A percentile compares a stretch with the other conserved stretches of the same genome.
These are phyloP conservation scores for Torulaspora microellipsoides DNA, from an alignment of 805 yeast genomes.

Conservation along the genomic window DNA sequence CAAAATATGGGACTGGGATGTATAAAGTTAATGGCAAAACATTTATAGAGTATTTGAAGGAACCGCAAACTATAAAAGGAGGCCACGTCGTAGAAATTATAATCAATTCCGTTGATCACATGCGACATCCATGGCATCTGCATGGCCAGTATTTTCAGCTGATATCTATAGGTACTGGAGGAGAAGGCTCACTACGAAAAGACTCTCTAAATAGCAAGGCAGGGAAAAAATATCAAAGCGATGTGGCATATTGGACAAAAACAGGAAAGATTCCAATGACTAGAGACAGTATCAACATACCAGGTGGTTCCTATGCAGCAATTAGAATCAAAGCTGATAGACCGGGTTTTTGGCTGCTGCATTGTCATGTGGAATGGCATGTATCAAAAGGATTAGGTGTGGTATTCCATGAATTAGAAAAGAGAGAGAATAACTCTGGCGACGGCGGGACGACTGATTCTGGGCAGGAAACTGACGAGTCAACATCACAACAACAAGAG, in stretches of 20 bases:
- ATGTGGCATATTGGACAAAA: conserved; percentile 20
- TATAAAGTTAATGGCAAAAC: conserved; percentile 50
- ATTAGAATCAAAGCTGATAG: conserved; percentile 57
- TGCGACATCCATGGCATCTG: conserved; percentile 62
- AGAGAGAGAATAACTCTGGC: not conserved
- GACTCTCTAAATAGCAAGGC: conserved; percentile 41
- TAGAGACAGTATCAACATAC: conserved; percentile 62
- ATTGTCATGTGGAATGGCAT: conserved; percentile 75
- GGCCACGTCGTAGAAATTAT: conserved; percentile 56
- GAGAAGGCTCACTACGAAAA: conserved; percentile 38
- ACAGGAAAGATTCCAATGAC: conserved; percentile 45
- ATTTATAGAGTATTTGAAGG: conserved; percentile 50
- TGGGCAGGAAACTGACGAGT: no score
- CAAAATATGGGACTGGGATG: conserved; percentile 42
- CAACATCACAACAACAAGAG: not conserved
- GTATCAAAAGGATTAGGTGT: conserved; percentile 58
- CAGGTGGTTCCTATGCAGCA: conserved; percentile 53
- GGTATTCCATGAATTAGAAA: conserved; percentile 28
- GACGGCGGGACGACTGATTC: no score
- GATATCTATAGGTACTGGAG: conserved; percentile 42
- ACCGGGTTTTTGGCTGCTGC: conserved; percentile 79
- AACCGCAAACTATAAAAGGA: conserved; percentile 45
- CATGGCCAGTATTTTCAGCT: conserved; percentile 59
- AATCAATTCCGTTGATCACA: conserved; percentile 61
- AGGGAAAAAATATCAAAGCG: conserved; percentile 30